Evolutionary conservation across 352 stramenopile genomes (phyloP).

Genomic region (Halophytophthora polymorphica): DNA sequence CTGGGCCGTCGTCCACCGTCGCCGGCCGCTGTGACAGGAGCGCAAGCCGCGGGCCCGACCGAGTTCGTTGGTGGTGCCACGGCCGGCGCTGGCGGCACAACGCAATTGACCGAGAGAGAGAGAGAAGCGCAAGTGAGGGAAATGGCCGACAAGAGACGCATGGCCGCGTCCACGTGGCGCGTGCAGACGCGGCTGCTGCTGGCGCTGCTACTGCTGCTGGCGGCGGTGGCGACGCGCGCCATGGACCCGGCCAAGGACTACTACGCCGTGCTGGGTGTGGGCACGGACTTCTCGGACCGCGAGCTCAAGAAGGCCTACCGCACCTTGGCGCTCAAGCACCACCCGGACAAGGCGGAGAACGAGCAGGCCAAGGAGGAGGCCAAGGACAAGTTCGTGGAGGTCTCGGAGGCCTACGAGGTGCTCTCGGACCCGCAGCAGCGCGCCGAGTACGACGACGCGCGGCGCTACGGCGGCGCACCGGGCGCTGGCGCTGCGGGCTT

Average conservation of each 20-base stretch:
- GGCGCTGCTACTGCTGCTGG: slow-evolving; percentile 24
- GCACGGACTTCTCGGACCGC: slow-evolving; percentile 65
- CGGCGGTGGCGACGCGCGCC: slow-evolving; percentile 14
- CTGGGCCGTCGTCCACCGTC: neutral
- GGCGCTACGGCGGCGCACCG: slow-evolving; percentile 26
- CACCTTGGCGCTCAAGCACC: slow-evolving; percentile 87
- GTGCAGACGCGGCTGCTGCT: slow-evolving; percentile 17
- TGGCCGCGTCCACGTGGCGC: neutral
- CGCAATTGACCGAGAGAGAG: too few species aligned
- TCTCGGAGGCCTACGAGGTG: slow-evolving; percentile 92
- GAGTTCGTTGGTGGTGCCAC: neutral
- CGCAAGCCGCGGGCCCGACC: neutral
- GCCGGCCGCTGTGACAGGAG: slow-evolving; percentile 2
- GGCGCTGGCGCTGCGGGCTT: slow-evolving; percentile 18
- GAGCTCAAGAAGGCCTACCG: slow-evolving; percentile 88
- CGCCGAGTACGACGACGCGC: slow-evolving; percentile 87
- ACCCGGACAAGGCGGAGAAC: slow-evolving; percentile 87
- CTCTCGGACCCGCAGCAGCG: slow-evolving; percentile 88
- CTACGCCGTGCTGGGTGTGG: slow-evolving; percentile 79
- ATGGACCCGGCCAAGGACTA: slow-evolving; percentile 78
- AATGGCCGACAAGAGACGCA: slow-evolving; percentile 7
- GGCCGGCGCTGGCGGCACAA: neutral
- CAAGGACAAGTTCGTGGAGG: slow-evolving; percentile 91
- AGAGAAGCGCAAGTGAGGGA: too few species aligned
- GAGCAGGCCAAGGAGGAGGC: too few species aligned